Base-by-base conservation (phyloP, 345 rosid genomes). In the Excoecaria cochinchinensis region DNA sequence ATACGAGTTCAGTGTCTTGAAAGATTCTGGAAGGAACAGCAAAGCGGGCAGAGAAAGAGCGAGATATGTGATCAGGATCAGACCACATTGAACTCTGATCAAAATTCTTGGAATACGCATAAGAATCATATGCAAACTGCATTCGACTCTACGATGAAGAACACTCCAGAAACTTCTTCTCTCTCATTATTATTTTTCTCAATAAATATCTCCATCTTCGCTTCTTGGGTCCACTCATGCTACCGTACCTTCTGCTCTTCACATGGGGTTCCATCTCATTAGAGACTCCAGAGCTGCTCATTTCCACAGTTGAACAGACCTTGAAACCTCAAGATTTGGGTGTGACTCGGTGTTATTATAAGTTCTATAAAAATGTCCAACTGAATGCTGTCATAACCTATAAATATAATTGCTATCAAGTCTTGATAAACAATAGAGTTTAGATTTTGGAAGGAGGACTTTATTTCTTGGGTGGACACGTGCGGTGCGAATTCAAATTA, bases 21-120 rank as follows among this genome's bases (percentile, higher is more conserved):
- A 63, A 75, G 24, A 84, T 67, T 25, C 78, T 74, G 7, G 81
- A 77, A 1, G 89, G 85, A 67, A 79, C 85, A 3, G 87, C 84
- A 50, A 82, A 86, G 57, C 89, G 65, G 31, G 87, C 84, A 0
- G 89, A 86, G 75, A 86, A 86, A 10, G 85, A 82, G 50, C 84
- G 76, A 25, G 78, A 84, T 17, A 74, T 62, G 58, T 69, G 73
- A 25, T 82, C 89, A 1, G 84, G 80, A 67, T 80, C 84, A 6
- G 65, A 31, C 72, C 72, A 77, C 70, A 62, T 22, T 22, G 68
- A 70, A 0, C 80, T 87, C 16, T 84, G 76, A 68, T 86, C 89
- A 11, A 86, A 86, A 76, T 86, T 86, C 73, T 82, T 84, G 4
- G 82, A 66, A 24, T 86, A 86, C 0, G 77, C 65, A 6, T 42